Conservation (phyloP, 352 stramenopile genomes). For the Pythium insidiosum region DNA sequence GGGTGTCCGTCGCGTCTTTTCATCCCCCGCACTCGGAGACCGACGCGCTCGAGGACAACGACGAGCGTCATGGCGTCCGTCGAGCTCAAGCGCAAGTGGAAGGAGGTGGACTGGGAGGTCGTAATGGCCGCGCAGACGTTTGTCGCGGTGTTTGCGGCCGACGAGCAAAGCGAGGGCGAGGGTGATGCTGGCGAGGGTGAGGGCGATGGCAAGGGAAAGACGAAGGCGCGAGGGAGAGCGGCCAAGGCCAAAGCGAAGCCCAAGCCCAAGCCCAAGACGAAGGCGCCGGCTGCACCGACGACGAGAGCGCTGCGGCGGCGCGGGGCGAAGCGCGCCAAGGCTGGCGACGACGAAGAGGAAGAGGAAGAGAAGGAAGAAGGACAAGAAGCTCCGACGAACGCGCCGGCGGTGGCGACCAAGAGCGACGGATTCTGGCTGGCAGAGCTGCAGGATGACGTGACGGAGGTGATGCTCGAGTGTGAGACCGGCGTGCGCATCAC, state of each 20-base stretch:
- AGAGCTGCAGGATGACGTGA: slow-evolving; percentile 69
- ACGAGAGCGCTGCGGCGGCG: too few species aligned
- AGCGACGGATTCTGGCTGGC: slow-evolving; percentile 57
- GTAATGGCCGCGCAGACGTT: slow-evolving; percentile 52
- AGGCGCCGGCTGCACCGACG: too few species aligned
- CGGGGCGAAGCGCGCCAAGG: slow-evolving; percentile 3
- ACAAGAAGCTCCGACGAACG: too few species aligned
- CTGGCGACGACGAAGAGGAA: slow-evolving; percentile 2
- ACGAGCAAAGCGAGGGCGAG: background rate
- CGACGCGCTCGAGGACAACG: too few species aligned
- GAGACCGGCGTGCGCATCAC: slow-evolving; percentile 42
- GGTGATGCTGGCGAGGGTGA: slow-evolving; percentile 8
- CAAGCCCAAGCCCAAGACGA: slow-evolving; percentile 6
- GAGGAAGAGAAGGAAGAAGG: background rate
- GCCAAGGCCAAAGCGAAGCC: slow-evolving; percentile 5
- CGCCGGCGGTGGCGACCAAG: background rate
- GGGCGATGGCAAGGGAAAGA: background rate
- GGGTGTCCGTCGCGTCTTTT: too few species aligned
- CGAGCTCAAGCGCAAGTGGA: slow-evolving; percentile 75
- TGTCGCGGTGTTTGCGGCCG: slow-evolving; percentile 45
- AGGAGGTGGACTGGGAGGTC: slow-evolving; percentile 60
- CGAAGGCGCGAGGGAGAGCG: background rate
- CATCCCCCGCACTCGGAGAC: too few species aligned
- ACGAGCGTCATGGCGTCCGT: too few species aligned
- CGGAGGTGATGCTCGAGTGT: slow-evolving; percentile 52